These are phyloP conservation scores for Pezicula rhizophila DNA, from an alignment of 2,329 filamentous ascomycete species.

Conservation along the genomic window DNA sequence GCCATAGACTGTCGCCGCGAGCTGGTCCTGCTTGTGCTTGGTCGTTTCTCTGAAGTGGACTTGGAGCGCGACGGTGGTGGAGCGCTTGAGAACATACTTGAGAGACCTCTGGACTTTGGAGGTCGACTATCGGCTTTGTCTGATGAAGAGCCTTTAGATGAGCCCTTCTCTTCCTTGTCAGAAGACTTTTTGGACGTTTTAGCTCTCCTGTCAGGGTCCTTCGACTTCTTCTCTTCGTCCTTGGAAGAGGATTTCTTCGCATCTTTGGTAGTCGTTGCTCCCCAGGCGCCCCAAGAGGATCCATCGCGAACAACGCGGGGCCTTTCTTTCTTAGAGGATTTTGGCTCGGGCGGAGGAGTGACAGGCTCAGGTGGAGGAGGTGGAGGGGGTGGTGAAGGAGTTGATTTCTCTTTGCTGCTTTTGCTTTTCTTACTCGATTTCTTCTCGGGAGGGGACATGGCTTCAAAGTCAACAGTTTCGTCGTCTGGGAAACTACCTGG, in stretches of 20 bases:
- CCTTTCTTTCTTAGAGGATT: slow-evolving; percentile 67
- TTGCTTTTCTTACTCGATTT: slow-evolving; percentile 35
- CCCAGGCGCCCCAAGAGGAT: slow-evolving; percentile 72
- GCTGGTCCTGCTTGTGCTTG: slow-evolving; percentile 47
- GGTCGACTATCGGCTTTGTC: slow-evolving; percentile 55
- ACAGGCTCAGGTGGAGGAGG: slow-evolving; percentile 38
- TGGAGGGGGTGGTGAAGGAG: slow-evolving; percentile 31
- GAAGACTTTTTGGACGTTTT: slow-evolving; percentile 44
- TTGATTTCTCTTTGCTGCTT: slow-evolving; percentile 29
- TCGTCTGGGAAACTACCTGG: slow-evolving; percentile 54
- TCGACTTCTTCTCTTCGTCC: slow-evolving; percentile 34
- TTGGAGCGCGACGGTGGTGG: slow-evolving; percentile 64
- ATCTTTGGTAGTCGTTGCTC: slow-evolving; percentile 40
- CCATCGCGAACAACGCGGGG: slow-evolving; percentile 65
- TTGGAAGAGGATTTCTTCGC: slow-evolving; percentile 26
- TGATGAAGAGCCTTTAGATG: slow-evolving; percentile 66
- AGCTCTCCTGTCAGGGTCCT: slow-evolving; percentile 44
- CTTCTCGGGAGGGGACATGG: slow-evolving; percentile 39
- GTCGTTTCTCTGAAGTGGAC: slow-evolving; percentile 60
- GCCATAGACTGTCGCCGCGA: slow-evolving; percentile 67
- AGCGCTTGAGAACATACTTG: slow-evolving; percentile 62
- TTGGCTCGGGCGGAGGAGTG: slow-evolving; percentile 47
- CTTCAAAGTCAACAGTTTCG: slow-evolving; percentile 40
- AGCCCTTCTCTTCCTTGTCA: slow-evolving; percentile 57
- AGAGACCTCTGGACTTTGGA: slow-evolving; percentile 39